Conservation (phyloP, 2,329 filamentous ascomycete genomes). For the Ascomycota sp. region DNA sequence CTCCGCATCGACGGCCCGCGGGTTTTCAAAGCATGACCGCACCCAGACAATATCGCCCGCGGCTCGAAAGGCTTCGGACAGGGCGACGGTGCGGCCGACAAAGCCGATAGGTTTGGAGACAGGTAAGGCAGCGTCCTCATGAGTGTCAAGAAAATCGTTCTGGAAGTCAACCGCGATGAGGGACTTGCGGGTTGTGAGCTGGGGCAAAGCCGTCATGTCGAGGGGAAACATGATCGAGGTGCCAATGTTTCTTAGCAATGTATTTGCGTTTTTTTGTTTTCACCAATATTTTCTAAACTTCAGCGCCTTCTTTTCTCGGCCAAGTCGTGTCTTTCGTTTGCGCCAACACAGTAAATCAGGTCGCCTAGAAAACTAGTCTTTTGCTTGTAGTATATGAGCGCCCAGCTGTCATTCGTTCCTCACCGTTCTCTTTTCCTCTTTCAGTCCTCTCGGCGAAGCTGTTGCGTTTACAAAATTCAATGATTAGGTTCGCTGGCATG, state of each 20-base stretch:
- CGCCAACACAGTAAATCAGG: no score
- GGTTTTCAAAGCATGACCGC: slow-evolving; percentile 47
- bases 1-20: slow-evolving; percentile 31
- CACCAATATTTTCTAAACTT: not conserved
- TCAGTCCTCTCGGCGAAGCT: no score
- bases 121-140: slow-evolving; percentile 43
- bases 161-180: slow-evolving; percentile 72
- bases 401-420: no score
- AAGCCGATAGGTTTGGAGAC: slow-evolving; percentile 42
- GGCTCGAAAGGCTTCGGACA: slow-evolving; percentile 52
- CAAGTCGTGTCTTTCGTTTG: no score
- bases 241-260: slow-evolving; percentile 1
- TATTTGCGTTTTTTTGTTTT: not conserved
- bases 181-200: slow-evolving; percentile 39
- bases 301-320: not conserved
- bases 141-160: slow-evolving; percentile 58
- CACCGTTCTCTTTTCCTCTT: no score
- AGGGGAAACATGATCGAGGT: slow-evolving; percentile 27
- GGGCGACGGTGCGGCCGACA: slow-evolving; percentile 38
- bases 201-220: slow-evolving; percentile 30
- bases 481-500: no score
- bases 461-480: no score
- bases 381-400: no score
- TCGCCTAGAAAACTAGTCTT: no score
- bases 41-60: slow-evolving; percentile 64